Base-by-base conservation (phyloP, 176 grass and related monocot species). In the Canna indica region DNA sequence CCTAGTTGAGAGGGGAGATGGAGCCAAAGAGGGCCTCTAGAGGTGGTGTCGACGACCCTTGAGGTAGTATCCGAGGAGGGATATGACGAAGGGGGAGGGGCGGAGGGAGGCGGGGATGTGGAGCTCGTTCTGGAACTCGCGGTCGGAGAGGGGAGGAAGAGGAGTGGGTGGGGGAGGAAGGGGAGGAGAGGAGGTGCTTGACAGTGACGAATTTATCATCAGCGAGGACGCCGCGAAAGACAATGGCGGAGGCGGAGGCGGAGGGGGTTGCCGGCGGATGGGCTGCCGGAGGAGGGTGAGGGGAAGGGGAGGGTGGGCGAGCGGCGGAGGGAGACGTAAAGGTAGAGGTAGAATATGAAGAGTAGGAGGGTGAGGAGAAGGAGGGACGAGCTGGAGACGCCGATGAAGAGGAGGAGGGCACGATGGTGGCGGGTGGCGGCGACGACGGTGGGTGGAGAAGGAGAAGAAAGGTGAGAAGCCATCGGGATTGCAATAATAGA, bases 161-260 rank as follows among this genome's bases (percentile, higher is more conserved):
- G 0, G 63, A 74, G 5, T 73, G 33, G 69, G 79, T 70, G 62
- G 83, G 64, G 71, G 85, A 85, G 17, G 79, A 47, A 20, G 73
- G 44, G 6, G 79, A 41, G 20, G 79, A 66, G 71, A 28, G 34
- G 36, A 73, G 71, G 16, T 35, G 71, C 54, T 73, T 73, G 71
- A 73, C 54, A 24, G 71, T 54, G 71, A 73, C 71, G 11, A 54
- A 73, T 14, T 80, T 76, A 64, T 76, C 63, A 28, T 78, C 72
- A 7, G 88, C 66, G 75, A 87, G 81, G 52, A 81, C 12, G 33
- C 84, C 88, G 25, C 86, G 84, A 72, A 86, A 91, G 52, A 91
- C 84, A 1, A 78, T 70, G 36, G 88, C 85, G 36, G 81, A 85
- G 50, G 88, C 78, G 81, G n/a, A 86, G 79, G 41, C 13, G 50